Conservation (phyloP, 2,329 filamentous ascomycete genomes). For the Endoconidiophora laricicola region DNA sequence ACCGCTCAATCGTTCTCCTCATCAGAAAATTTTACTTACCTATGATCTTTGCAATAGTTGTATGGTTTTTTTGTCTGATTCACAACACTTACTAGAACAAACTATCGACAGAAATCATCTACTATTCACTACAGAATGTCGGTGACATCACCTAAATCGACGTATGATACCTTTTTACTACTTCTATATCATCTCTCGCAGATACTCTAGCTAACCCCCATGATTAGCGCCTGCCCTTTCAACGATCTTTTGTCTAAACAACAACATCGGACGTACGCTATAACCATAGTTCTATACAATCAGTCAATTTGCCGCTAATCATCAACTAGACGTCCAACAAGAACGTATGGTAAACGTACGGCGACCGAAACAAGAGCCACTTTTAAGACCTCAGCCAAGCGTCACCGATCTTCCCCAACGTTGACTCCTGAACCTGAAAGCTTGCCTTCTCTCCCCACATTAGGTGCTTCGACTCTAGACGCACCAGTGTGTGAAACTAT, state of each 20-base stretch:
- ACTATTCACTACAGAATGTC: neutral
- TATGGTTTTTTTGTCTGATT: neutral
- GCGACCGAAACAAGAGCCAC: slow-evolving; percentile 14
- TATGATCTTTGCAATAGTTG: too few relatives aligned
- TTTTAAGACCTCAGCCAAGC: slow-evolving; percentile 19
- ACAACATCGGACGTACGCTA: slow-evolving; percentile 8
- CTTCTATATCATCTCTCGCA: neutral
- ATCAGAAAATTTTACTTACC: too few relatives aligned
- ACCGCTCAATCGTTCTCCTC: neutral
- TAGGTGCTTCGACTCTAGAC: neutral
- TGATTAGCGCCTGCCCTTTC: slow-evolving; percentile 3
- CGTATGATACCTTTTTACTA: slow-evolving; percentile 1
- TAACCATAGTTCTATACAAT: neutral
- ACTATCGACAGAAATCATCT: neutral
- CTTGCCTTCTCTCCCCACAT: neutral
- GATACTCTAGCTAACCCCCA: neutral
- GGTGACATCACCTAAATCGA: slow-evolving; percentile 1
- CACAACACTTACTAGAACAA: neutral
- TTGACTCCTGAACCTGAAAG: slow-evolving; percentile 2
- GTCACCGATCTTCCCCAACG: slow-evolving; percentile 11
- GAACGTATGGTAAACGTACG: slow-evolving; percentile 25
- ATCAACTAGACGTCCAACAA: slow-evolving; percentile 15
- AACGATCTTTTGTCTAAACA: slow-evolving; percentile 6
- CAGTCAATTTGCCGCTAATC: neutral
- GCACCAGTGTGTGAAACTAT: neutral